Evolutionary conservation across 768 basidiomycete genomes (phyloP), one percentile per base, ranked within the genome.

Genomic region (Hygrophorus pudorinus): DNA sequence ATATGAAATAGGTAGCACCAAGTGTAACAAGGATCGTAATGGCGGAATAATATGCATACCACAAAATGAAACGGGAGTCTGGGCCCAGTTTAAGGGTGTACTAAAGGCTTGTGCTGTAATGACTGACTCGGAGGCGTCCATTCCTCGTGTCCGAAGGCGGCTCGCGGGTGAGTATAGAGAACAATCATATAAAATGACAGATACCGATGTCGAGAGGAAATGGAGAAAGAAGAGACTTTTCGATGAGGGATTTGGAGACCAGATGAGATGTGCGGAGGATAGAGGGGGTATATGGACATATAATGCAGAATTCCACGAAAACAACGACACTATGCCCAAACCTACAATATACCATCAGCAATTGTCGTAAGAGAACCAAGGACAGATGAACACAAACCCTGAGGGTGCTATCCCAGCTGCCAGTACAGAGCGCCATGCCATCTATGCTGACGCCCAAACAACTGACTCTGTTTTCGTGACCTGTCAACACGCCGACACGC

Each of bases 341-440:
- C 86, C 87, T 90, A 50, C 16, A 24, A 49, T 1, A 18, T 28
- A 9, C 29, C 12, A 17, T 51, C 0, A 50, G 43, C 34, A 31
- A 27, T 36, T 37, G 21, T 16, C 5, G 10, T 10, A 37, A 21
- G 28, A 21, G 43, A 30, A 17, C 35, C 20, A 53, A 50, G 5
- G 37, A 16, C 1, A 41, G 18, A 44, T 45, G 36, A 29, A 31
- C 27, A 70, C 81, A 55, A 59, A 92, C 92, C 76, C 90, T 83
- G 56, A 97, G 80, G 39, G 91, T 88, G 65, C 88, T 91, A 62
- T 99, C 94, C 94, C 94, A 99, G 61, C 83, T 86, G 41, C 94
- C 94, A 29, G 94, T 99, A 73, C 94, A 97, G 47, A 99, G 81
- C 37, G 94, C 94, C 85, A 97, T 97, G 32, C 94, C 94, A 59